Conservation (phyloP, 192 early-diverging fungal genomes). For the Obelidium mucronatum region DNA sequence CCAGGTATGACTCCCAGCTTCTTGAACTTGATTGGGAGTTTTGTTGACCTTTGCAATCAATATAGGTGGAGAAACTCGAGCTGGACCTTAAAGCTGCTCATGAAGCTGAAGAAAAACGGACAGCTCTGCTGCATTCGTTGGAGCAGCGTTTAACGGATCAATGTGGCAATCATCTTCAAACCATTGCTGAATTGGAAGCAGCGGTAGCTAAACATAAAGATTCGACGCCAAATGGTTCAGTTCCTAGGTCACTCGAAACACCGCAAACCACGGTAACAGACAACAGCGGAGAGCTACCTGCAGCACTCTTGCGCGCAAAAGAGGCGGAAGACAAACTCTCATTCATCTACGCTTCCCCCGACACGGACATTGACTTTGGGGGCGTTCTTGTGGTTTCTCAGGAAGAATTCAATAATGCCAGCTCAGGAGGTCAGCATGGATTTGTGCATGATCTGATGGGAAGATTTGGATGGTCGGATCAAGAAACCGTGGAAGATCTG, state of each 20-base stretch:
- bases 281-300: too few species aligned
- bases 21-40: not conserved
- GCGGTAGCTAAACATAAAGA: too few species aligned
- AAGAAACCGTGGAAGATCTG: not conserved
- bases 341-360: not conserved
- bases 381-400: not conserved
- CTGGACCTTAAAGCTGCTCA: not conserved
- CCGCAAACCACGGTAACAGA: too few species aligned
- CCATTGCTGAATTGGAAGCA: too few species aligned
- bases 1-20: slow-evolving; percentile 17
- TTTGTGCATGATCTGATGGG: not conserved
- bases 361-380: not conserved
- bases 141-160: not conserved
- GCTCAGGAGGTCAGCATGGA: not conserved
- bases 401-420: not conserved
- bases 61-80: slow-evolving; percentile 11
- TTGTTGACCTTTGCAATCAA: not conserved
- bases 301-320: not conserved
- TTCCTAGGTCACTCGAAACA: too few species aligned
- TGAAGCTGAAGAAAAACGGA: not conserved
- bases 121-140: not conserved
- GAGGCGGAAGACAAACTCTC: slow-evolving; percentile 19
- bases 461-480: not conserved
- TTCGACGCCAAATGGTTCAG: too few species aligned
- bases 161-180: too few species aligned